Base-by-base conservation (phyloP, 2,329 filamentous ascomycete species). In the Pseudogymnoascus verrucosus region DNA sequence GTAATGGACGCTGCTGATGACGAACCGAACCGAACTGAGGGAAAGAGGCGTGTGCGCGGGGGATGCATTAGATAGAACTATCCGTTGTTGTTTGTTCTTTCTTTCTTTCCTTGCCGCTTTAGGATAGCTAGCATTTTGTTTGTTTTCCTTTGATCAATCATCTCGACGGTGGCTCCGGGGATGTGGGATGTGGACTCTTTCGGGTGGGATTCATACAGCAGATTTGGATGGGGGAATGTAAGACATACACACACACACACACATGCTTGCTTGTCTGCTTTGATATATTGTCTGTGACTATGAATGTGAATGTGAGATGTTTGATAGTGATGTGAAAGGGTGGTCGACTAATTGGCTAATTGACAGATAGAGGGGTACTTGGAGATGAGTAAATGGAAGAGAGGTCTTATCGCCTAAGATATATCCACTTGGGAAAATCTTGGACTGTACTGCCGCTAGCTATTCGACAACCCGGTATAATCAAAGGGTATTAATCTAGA, bases 31-130 rank as follows among this genome's bases (percentile, higher is more conserved):
- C 19, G 28, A 31, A 31, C 2, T 31, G 42, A 47, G 21, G 42
- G n/a, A 54, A 54, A 54, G 47, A 54, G 47, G 47, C 7, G 47
- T 51, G 47, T 34, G 47, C 47, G 47, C 47, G 47, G 47, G 47
- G n/a, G 26, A 54, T 54, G 19, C 47, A 54, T 39, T 54, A 54
- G 47, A 54, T 54, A 54, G 26, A 34, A 54, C 47, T 26, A 54
- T 54, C 26, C 26, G 12, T 54, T 54, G 23, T 34, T 54, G 16
- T 54, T 54, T 23, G 28, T 28, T 51, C 44, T 51, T 14, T 47
- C 11, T 23, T 14, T 23, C 10, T 26, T 47, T 34, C 31, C 28
- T 31, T 31, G 28, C 10, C 2, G 11, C 28, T 54, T 54, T 54
- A 31, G 26, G 47, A 7, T 19, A 19, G 19, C 19, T 54, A 54